Evolutionary conservation across 2,329 filamentous ascomycete species (phyloP).

Genomic region (Curvularia sp.): DNA sequence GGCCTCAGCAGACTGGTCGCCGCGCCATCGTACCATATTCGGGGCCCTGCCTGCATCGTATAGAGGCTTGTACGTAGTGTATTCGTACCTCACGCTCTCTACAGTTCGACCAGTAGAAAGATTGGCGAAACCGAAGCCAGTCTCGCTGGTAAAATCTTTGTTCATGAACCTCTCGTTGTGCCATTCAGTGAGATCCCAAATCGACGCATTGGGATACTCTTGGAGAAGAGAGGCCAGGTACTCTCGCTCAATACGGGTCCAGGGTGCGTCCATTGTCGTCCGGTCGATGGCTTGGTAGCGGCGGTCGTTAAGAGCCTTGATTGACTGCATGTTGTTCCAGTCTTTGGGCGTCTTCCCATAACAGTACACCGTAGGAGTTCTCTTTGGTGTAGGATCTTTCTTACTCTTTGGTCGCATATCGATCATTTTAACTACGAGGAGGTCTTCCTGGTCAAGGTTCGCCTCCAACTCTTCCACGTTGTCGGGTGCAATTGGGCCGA

Average conservation of each 20-base stretch:
- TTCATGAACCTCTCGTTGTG: conserved; percentile 33
- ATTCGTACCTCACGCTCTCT: conserved; percentile 39
- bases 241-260: conserved; percentile 29
- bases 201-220: conserved; percentile 29
- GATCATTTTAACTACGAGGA: conserved; percentile 33
- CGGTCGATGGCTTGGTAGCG: conserved; percentile 34
- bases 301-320: conserved; percentile 40
- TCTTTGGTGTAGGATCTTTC: conserved; percentile 26
- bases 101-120: conserved; percentile 33
- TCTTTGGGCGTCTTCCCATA: conserved; percentile 31
- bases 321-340: conserved; percentile 29
- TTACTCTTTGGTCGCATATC: conserved; percentile 35
- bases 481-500: conserved; percentile 14
- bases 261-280: conserved; percentile 24
- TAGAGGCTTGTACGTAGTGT: conserved; percentile 27
- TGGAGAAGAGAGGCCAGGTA: conserved; percentile 25
- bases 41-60: conserved; percentile 32
- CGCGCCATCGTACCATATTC: conserved; percentile 11
- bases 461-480: conserved; percentile 4
- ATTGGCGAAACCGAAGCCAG: conserved; percentile 15
- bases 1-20: conserved; percentile 13
- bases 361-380: conserved; percentile 21
- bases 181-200: conserved; percentile 34
- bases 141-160: conserved; percentile 17
- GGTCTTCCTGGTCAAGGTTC: conserved; percentile 30